Evolutionary conservation across 352 stramenopile genomes (phyloP).

Genomic region (Pythium oligandrum): DNA sequence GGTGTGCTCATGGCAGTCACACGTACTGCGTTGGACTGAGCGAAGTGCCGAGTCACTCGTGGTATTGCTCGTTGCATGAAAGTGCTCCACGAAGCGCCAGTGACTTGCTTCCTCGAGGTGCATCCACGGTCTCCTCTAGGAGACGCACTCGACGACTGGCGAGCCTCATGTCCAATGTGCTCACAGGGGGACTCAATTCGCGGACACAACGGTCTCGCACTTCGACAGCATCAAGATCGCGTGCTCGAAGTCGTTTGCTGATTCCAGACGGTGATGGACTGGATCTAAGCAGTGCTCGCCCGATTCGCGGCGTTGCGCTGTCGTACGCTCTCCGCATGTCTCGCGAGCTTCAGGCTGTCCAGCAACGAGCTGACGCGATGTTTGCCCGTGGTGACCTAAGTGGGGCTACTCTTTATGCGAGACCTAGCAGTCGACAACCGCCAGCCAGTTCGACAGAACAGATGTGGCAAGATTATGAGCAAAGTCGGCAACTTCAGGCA

Average conservation of each 20-base stretch:
- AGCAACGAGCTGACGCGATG: constrained; percentile 65
- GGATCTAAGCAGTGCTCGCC: constrained; percentile 17
- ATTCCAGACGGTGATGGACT: constrained; percentile 14
- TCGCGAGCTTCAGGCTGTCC: constrained; percentile 64
- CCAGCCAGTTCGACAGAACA: constrained; percentile 22
- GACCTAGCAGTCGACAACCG: constrained; percentile 2
- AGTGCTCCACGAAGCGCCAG: constrained; percentile 31
- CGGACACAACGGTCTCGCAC: not conserved
- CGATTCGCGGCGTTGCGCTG: constrained; percentile 54
- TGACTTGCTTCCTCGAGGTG: constrained; percentile 46
- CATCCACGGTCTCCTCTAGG: constrained; percentile 58
- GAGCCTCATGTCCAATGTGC: constrained; percentile 69
- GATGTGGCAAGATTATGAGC: constrained; percentile 61
- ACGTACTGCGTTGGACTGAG: constrained; percentile 71
- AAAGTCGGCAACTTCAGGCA: constrained; percentile 37
- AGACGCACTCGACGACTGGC: constrained; percentile 57
- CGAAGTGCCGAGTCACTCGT: constrained; percentile 51
- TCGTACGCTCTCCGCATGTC: constrained; percentile 77
- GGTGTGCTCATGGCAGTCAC: constrained; percentile 60
- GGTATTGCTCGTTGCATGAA: constrained; percentile 63
- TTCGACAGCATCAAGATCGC: constrained; percentile 22
- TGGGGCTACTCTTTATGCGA: constrained; percentile 29
- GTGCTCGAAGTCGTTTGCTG: constrained; percentile 17
- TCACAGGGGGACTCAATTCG: constrained; percentile 17
- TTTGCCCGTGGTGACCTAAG: constrained; percentile 62